Conservation (phyloP, 208 protist genomes). For the Borovskyia barvae region DNA sequence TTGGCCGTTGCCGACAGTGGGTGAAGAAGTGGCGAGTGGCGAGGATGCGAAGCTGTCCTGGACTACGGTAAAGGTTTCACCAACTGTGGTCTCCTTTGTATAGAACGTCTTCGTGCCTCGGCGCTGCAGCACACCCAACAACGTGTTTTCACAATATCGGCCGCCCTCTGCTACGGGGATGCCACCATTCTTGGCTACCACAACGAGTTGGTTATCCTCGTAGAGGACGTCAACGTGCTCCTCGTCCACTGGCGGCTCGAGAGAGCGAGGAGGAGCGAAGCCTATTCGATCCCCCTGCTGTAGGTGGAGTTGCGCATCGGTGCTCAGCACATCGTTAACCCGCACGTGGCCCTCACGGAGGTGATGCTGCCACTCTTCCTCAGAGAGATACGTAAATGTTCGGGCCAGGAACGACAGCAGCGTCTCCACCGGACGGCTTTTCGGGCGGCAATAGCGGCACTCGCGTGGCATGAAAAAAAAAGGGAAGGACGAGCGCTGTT, state of each 20-base stretch:
- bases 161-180: conserved; percentile 83
- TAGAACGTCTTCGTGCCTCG: conserved; percentile 3
- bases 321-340: conserved; percentile 23
- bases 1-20: too few species aligned
- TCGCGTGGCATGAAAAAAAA: conserved; percentile 48
- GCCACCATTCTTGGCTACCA: conserved; percentile 76
- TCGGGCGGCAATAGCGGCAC: conserved; percentile 63
- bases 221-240: conserved; percentile 49
- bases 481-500: too few species aligned
- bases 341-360: conserved; percentile 41
- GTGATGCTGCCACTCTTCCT: conserved; percentile 53
- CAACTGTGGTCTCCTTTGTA: not conserved
- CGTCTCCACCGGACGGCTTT: conserved; percentile 34
- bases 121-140: conserved; percentile 49
- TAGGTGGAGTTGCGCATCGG: conserved; percentile 25
- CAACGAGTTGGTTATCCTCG: conserved; percentile 53
- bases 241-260: conserved; percentile 73
- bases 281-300: conserved; percentile 53
- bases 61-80: not conserved
- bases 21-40: too few species aligned
- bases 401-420: conserved; percentile 44
- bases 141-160: conserved; percentile 79
- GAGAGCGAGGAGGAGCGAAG: conserved; percentile 64
- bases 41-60: too few species aligned
- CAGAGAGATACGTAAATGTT: conserved; percentile 61